Base-by-base conservation (phyloP, 768 basidiomycete genomes). In the Amanita inopinata region DNA sequence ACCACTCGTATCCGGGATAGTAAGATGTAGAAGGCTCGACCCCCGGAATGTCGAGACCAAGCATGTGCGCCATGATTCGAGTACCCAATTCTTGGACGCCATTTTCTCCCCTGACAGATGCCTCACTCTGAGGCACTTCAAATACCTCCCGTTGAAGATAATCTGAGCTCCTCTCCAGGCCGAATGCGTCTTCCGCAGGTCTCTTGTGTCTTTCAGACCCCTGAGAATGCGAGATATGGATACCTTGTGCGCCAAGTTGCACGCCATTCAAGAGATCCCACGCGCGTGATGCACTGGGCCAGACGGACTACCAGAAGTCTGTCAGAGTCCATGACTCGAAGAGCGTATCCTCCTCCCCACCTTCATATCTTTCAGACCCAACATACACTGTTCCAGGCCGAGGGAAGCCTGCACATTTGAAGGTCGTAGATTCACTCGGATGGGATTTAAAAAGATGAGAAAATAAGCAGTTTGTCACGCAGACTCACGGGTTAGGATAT, bases 361-460 rank as follows among this genome's bases (percentile, higher is more conserved):
- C 63, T 75, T 74, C 75, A 88, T 77, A 37, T 74, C 76, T 53
- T 75, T 76, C 33, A 85, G 62, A 20, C 74, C 78, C 32, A 62
- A 53, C 58, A 86, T 70, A 49, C 73, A 74, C 52, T 82, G 78
- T 38, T 74, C 71, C 28, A 86, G 63, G 18, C 80, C 78, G 27
- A 82, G 56, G 5, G 74, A 74, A 3, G 80, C 80, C 54, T 86
- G 81, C 2, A 82, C 66, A 53, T 80, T 79, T 30, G 74, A 71
- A 14, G 85, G 80, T n/a, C 75, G 73, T 43, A 84, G 63, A 5
- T 75, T 78, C 56, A 88, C 85, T 88, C n/a, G n/a, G 50, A 4
- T 38, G 43, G 27, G 35, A 36, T 33, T 45, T 34, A 40, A 44
- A 28, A 54, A 41, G 40, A 51, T n/a, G 47, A 48, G 19, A 15